Base-by-base conservation (phyloP, 306 rosid genomes). In the Rosa chinensis region DNA sequence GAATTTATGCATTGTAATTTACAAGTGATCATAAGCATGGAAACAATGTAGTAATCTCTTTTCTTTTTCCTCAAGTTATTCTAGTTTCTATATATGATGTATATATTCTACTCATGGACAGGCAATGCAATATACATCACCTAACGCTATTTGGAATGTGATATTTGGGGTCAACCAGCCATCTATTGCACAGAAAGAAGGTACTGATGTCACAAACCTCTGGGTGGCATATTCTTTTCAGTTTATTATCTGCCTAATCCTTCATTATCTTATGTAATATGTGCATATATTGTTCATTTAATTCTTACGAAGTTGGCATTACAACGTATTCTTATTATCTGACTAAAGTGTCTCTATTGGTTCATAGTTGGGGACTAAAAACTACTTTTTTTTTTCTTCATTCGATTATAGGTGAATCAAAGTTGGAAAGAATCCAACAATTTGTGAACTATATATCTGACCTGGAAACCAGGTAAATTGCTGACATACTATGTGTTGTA, bases 81-180 rank as follows among this genome's bases (percentile, higher is more conserved):
- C 37, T 75, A 20, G 70, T 52, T 67, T 77, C 21, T 40, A 7
- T 61, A 18, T 40, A 39, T 5, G 44, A 77, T 67, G 35, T 42
- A 77, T 37, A 35, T 43, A 61, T 64, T 17, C 39, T 76, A 81
- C 62, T 72, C 81, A 50, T 68, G 45, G 75, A 76, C 85, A 95
- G 99, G 92, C 94, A 78, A 95, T 95, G 98, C 96, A 95, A 80
- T 95, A 92, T 91, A 44, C 98, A 79, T 95, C 99, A 70, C 99
- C 98, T 17, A 85, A 91, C 87, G 97, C 97, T 72, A 55, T 95
- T 79, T 95, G 98, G 98, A 95, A 92, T 82, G 10, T 83, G 75
- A 81, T 95, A 68, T 91, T 95, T 86, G 98, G 97, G 39, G 87
- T 80, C 67, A 84, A 79, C 81, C 87, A 85, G 78, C 97, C 94